Conservation (phyloP, 345 rosid species). For the Mallotus nudiflorus region DNA sequence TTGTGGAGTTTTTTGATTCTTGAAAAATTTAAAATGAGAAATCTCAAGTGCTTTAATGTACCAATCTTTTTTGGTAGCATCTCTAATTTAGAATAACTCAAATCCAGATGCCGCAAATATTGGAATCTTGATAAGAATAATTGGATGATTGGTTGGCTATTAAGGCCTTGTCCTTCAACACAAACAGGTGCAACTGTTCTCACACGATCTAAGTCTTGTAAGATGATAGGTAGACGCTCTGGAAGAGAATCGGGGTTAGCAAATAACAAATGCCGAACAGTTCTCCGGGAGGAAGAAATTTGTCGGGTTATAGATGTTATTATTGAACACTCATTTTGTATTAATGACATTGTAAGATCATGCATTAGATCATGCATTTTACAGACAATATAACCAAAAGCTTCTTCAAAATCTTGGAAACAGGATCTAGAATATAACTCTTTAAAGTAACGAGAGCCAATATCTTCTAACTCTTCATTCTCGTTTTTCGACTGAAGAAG, state of each 20-base stretch:
- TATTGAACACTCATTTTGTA: too few relatives aligned
- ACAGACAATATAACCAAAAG: too few relatives aligned
- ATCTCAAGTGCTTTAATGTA: constrained; percentile 32
- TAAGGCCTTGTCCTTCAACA: not conserved
- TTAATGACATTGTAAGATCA: too few relatives aligned
- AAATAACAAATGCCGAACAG: constrained; percentile 21
- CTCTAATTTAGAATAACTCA: constrained; percentile 17
- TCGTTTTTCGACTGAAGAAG: too few relatives aligned
- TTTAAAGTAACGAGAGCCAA: too few relatives aligned
- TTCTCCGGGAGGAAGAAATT: constrained; percentile 5
- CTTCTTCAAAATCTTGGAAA: too few relatives aligned
- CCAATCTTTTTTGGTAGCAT: constrained; percentile 19
- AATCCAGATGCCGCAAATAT: constrained; percentile 14
- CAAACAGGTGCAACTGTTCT: constrained; percentile 15
- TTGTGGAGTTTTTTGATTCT: constrained; percentile 16
- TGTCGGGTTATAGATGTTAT: not conserved
- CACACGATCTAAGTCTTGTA: not conserved
- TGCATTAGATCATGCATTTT: constrained; percentile 14
- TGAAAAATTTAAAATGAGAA: constrained; percentile 10
- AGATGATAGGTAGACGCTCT: not conserved
- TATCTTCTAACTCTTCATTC: too few relatives aligned
- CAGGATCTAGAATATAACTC: too few relatives aligned
- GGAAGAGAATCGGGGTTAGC: not conserved
- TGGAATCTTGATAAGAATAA: too few relatives aligned
- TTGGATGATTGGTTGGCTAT: constrained; percentile 9